phyloP scores from a whole-genome alignment of 441 rosid genomes.

The Brassica balearica region DNA sequence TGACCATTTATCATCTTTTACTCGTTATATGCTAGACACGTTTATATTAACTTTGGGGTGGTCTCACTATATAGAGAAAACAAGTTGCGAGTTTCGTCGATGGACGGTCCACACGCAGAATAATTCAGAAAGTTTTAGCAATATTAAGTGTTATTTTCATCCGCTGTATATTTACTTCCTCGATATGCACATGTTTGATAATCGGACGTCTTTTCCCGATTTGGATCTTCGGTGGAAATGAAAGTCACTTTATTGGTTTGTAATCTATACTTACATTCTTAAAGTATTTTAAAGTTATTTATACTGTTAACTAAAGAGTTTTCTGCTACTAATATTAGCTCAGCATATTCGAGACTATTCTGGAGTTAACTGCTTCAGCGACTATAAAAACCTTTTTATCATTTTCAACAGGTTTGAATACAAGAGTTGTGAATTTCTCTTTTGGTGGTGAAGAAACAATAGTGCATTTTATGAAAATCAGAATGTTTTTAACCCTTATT shows the following conservation, averaged over 20 bases:
- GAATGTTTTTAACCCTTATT: background rate
- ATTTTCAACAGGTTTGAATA: background rate
- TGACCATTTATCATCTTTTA: conserved; percentile 14
- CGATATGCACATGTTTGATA: conserved; percentile 16
- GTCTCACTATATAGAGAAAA: conserved; percentile 26
- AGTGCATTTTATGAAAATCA: background rate
- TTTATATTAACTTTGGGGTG: background rate
- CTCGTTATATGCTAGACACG: background rate
- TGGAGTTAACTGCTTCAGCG: background rate
- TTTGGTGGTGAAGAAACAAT: background rate
- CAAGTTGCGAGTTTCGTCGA: conserved; percentile 9
- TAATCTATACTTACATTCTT: conserved; percentile 4
- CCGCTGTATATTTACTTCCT: conserved; percentile 11
- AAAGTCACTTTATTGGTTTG: conserved; percentile 4
- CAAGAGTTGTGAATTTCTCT: background rate
- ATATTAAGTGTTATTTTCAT: conserved; percentile 8
- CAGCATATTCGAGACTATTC: background rate
- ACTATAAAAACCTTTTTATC: background rate
- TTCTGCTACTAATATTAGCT: background rate
- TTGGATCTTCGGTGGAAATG: conserved; percentile 3
- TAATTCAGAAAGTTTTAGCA: background rate
- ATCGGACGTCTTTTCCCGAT: conserved; percentile 10
- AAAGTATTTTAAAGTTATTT: background rate
- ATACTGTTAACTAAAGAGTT: background rate
- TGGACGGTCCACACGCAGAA: conserved; percentile 24